Base-by-base conservation (phyloP, 805 yeast species). In the Candida sonorensis region DNA sequence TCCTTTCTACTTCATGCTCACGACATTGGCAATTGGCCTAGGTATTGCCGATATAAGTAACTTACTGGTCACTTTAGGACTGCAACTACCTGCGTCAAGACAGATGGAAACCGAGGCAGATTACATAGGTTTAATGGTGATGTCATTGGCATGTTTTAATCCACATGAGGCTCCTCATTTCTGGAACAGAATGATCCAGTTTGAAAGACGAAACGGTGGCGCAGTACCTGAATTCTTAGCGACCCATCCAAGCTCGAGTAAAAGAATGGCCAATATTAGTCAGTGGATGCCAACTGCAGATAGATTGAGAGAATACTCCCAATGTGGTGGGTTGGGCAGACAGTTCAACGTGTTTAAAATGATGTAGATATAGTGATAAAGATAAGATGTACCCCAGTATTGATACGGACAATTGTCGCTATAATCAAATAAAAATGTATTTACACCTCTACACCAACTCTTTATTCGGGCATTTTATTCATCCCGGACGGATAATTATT, bases 41-140 rank as follows among this genome's bases (percentile, higher is more conserved):
- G 78, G 75, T 46, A 52, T 79, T 1, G 44, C 76, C n/a, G 69
- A 88, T 4, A 86, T 94, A 5, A 59, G 76, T 5, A 59, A 72
- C 45, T 70, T 32, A 20, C 36, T 69, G 17, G 55, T 84, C 11
- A 67, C 67, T 17, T 67, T 86, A 1, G 51, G 75, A 10, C 53
- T 87, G 30, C 72, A 75, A 42, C 72, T 81, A 71, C 97, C 97
- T 0, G 82, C 94, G 0, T 82, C 94, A 1, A 67, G 99, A 47
- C 85, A 75, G 37, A 86, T 86, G 95, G 99, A 92, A 57, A 71
- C 86, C 1, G 98, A 92, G 55, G 97, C 98, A 0, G 98, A 92
- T 57, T 79, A 80, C 47, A 88, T 92, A 19, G 99, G 99, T 0
- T 62, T 92, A 38, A 81, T 86, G 77, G 66, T 90, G 44, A 84